Conservation (phyloP, 257 asterid genomes). For the Apocynum venetum region DNA sequence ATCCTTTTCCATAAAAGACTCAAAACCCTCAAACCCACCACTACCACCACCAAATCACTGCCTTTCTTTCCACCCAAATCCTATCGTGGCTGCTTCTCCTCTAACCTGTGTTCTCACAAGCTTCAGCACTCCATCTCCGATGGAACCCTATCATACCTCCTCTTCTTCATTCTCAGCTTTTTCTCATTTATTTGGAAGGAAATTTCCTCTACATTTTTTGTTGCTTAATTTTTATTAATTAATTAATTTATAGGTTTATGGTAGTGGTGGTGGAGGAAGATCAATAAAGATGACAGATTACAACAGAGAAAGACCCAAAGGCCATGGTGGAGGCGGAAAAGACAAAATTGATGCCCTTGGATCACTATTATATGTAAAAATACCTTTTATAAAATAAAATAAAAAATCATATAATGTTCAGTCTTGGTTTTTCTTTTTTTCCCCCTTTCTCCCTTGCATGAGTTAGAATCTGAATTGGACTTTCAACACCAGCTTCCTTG, state of each 20-base stretch:
- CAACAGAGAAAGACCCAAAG: conserved; percentile 35
- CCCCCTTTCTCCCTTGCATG: neutral
- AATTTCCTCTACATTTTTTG: neutral
- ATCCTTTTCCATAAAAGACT: too few relatives aligned
- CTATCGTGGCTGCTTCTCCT: too few relatives aligned
- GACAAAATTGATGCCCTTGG: conserved; percentile 82
- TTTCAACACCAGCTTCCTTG: neutral
- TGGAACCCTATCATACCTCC: neutral
- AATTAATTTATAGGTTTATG: conserved; percentile 5
- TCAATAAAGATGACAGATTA: conserved; percentile 34
- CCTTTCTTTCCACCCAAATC: too few relatives aligned
- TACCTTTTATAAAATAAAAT: neutral
- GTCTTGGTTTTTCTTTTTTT: neutral
- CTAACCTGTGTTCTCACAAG: too few relatives aligned
- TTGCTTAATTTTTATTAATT: conserved; percentile 3
- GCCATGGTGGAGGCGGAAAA: conserved; percentile 37
- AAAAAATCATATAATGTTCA: too few relatives aligned
- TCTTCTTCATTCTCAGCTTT: conserved; percentile 33
- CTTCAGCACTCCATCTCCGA: too few relatives aligned
- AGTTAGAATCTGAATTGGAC: neutral
- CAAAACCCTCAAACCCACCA: too few relatives aligned
- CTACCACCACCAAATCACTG: too few relatives aligned
- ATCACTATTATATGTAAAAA: conserved; percentile 55
- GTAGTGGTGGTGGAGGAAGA: conserved; percentile 50
- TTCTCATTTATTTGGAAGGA: conserved; percentile 48